A percentile compares a stretch with the other conserved stretches of the same genome.
phyloP scores from a whole-genome alignment of 139 green algal genomes.

The Nannochloris sp. region DNA sequence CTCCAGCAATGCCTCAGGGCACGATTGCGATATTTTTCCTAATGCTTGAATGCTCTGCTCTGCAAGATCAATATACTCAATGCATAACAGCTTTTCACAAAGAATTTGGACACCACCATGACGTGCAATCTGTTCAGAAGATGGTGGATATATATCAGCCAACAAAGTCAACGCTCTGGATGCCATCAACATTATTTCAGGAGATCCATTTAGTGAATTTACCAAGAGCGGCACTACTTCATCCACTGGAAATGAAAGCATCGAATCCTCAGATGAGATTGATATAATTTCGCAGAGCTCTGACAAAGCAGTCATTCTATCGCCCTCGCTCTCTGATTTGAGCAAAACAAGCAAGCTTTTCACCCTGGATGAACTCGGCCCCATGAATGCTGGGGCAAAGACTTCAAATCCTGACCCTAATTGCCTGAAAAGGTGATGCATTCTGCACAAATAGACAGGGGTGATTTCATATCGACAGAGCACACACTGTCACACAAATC shows the following conservation, averaged over 20 bases:
- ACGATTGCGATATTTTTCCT: conserved; percentile 90
- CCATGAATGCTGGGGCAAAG: conserved; percentile 44
- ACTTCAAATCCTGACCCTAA: conserved; percentile 79
- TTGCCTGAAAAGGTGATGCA: conserved; percentile 57
- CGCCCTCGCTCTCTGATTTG: conserved; percentile 49
- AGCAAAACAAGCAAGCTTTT: conserved; percentile 70
- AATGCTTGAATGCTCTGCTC: conserved; percentile 89
- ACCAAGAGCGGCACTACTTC: conserved; percentile 81
- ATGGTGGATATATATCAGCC: conserved; percentile 75
- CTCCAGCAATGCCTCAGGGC: conserved; percentile 59
- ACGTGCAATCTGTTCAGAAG: conserved; percentile 66
- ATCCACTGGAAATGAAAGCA: conserved; percentile 74
- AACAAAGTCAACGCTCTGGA: conserved; percentile 85
- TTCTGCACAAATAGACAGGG: too few species aligned
- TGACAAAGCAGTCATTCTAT: conserved; percentile 68
- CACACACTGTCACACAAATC: too few species aligned
- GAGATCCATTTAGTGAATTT: conserved; percentile 68
- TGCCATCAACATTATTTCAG: conserved; percentile 90
- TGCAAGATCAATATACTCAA: conserved; percentile 97
- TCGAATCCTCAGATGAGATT: conserved; percentile 78
- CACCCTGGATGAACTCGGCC: neutral
- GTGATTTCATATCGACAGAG: too few species aligned
- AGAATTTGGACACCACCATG: conserved; percentile 73
- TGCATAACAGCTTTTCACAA: conserved; percentile 74
- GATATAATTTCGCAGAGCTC: conserved; percentile 88